A percentile compares a stretch with the other conserved stretches of the same genome.
phyloP scores from a whole-genome alignment of 2,329 filamentous ascomycete species.

The Aspergillus sp. region DNA sequence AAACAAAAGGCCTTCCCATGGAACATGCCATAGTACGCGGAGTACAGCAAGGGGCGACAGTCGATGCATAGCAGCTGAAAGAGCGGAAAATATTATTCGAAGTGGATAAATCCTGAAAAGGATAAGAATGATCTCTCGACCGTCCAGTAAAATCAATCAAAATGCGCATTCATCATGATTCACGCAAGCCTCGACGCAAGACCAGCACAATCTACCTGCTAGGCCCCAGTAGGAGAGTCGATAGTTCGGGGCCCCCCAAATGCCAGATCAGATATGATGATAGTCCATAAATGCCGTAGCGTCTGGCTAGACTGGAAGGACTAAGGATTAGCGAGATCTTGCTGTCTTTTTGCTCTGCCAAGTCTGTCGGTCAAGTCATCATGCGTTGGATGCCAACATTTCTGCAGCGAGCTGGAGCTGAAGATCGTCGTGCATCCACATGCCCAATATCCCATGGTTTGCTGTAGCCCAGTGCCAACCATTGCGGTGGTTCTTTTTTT shows the following conservation, averaged over 20 bases:
- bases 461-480: background rate
- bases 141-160: background rate
- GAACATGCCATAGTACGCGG: slow-evolving; percentile 26
- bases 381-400: background rate
- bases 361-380: background rate
- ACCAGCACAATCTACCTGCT: slow-evolving; percentile 19
- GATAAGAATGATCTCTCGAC: background rate
- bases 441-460: background rate
- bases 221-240: slow-evolving; percentile 11
- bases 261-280: background rate
- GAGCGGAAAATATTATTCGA: background rate
- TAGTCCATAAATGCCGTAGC: background rate
- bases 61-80: slow-evolving; percentile 9
- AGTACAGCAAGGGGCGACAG: slow-evolving; percentile 21
- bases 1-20: background rate
- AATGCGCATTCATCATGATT: slow-evolving; percentile 5
- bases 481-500: too few species aligned
- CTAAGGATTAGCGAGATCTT: background rate
- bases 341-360: background rate
- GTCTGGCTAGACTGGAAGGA: background rate
- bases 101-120: background rate
- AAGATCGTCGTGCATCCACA: background rate
- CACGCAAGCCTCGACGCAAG: slow-evolving; percentile 17
- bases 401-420: background rate
- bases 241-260: slow-evolving; percentile 15